A percentile compares a stretch with the other conserved stretches of the same genome.
These are phyloP conservation scores for Rubroboletus satanas DNA, from an alignment of 768 basidiomycete genomes.

Conservation along the genomic window DNA sequence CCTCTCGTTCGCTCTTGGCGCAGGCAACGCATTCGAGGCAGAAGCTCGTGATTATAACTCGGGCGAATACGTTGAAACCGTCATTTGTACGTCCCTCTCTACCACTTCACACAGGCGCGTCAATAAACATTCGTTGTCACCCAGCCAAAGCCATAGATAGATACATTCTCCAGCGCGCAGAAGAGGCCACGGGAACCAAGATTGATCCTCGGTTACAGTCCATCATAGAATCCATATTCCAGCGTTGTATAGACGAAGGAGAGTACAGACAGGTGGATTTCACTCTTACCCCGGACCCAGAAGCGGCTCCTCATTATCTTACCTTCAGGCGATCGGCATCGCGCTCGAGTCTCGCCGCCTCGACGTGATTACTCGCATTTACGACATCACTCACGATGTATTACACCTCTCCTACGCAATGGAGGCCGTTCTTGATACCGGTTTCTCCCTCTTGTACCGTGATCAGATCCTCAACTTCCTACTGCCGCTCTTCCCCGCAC, in stretches of 20 bases:
- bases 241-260: constrained; percentile 78
- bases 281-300: background rate
- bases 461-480: constrained; percentile 76
- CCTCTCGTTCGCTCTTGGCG: constrained; percentile 89
- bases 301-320: constrained; percentile 7
- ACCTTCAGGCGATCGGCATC: constrained; percentile 81
- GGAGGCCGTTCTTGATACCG: constrained; percentile 86
- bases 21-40: constrained; percentile 79
- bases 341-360: constrained; percentile 88
- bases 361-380: constrained; percentile 80
- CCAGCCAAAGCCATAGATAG: constrained; percentile 94
- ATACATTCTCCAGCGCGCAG: constrained; percentile 70
- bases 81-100: constrained; percentile 70
- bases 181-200: constrained; percentile 52
- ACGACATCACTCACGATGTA: constrained; percentile 68
- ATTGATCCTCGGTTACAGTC: constrained; percentile 76
- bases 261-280: constrained; percentile 81
- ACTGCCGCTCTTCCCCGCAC: constrained; percentile 81
- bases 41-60: constrained; percentile 60
- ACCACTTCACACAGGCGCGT: background rate
- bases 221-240: constrained; percentile 89
- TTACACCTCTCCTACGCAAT: constrained; percentile 85
- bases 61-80: constrained; percentile 91
- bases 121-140: background rate
- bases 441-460: constrained; percentile 82